These are phyloP conservation scores for Hanseniaspora occidentalis DNA, from an alignment of 805 yeast species.

Conservation along the genomic window DNA sequence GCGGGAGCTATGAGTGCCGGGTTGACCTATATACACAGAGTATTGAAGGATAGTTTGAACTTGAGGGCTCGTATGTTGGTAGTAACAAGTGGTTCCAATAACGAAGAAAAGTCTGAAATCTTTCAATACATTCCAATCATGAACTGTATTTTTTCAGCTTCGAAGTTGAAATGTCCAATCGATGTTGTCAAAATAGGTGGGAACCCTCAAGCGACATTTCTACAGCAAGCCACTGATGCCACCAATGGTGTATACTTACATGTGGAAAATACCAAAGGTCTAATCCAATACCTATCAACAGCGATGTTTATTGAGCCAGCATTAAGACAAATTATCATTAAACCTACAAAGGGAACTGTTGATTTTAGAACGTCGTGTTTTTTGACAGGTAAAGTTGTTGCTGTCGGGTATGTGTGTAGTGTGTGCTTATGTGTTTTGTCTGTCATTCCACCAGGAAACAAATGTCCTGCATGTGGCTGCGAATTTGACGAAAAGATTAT, in stretches of 20 bases:
- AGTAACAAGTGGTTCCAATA: slow-evolving; percentile 28
- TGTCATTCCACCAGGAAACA: slow-evolving; percentile 47
- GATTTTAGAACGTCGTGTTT: slow-evolving; percentile 94
- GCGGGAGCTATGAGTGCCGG: slow-evolving; percentile 79
- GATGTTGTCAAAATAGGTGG: slow-evolving; percentile 72
- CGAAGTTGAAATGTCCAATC: slow-evolving; percentile 76
- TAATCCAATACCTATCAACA: slow-evolving; percentile 70
- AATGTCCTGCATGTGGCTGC: slow-evolving; percentile 82
- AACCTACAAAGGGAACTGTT: slow-evolving; percentile 75
- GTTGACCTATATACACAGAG: slow-evolving; percentile 63
- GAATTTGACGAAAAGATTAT: slow-evolving; percentile 56
- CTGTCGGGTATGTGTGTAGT: slow-evolving; percentile 88
- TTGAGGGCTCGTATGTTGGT: slow-evolving; percentile 56
- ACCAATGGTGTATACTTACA: slow-evolving; percentile 79
- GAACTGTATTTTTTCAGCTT: slow-evolving; percentile 95
- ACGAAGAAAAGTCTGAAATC: slow-evolving; percentile 61
- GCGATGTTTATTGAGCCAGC: slow-evolving; percentile 79
- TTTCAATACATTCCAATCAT: slow-evolving; percentile 82
- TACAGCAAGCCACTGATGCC: slow-evolving; percentile 93
- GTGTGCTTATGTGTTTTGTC: slow-evolving; percentile 79
- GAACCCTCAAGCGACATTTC: slow-evolving; percentile 50
- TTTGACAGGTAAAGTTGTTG: slow-evolving; percentile 79
- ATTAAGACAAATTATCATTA: slow-evolving; percentile 57
- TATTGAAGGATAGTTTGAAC: slow-evolving; percentile 31
- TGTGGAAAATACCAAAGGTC: slow-evolving; percentile 56